A percentile compares a stretch with the other conserved stretches of the same genome.
Evolutionary conservation across 139 green algal genomes (phyloP).

Genomic region (Tetratostichococcus sp.): DNA sequence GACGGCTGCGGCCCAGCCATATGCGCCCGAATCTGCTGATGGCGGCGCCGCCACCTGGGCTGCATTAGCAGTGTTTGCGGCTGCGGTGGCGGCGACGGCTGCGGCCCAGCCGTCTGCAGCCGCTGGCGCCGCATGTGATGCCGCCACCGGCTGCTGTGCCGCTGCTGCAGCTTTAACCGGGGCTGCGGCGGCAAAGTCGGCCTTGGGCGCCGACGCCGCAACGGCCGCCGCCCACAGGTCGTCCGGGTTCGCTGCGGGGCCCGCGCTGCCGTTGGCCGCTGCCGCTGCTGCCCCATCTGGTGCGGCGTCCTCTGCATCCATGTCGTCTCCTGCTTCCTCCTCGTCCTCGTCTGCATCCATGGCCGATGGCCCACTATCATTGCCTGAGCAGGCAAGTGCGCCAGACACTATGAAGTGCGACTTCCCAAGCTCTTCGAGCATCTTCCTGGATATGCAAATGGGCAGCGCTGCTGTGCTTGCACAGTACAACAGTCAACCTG

Average conservation of each 20-base stretch:
- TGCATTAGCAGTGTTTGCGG: too few species aligned
- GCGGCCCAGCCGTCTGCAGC: too few species aligned
- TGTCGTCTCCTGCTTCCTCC: background rate
- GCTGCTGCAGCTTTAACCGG: too few species aligned
- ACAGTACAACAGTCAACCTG: background rate
- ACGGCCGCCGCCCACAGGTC: background rate
- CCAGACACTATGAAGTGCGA: background rate
- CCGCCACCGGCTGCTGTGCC: too few species aligned
- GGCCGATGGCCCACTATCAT: too few species aligned
- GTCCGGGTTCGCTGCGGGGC: background rate
- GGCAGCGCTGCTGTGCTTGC: background rate
- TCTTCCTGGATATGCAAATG: background rate
- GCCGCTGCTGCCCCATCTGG: background rate
- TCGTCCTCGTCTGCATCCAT: background rate
- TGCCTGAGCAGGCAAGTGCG: too few species aligned
- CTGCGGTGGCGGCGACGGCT: too few species aligned
- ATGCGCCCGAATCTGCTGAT: too few species aligned
- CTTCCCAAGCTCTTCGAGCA: background rate
- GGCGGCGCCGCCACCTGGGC: too few species aligned
- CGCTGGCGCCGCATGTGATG: too few species aligned
- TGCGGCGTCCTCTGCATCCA: background rate
- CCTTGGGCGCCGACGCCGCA: background rate
- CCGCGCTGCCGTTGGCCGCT: background rate
- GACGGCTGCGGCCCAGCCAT: too few species aligned
- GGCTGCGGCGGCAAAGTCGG: too few species aligned